Evolutionary conservation across 768 basidiomycete genomes (phyloP), one percentile per base, ranked within the genome.

Genomic region (Phallus indusiatus): DNA sequence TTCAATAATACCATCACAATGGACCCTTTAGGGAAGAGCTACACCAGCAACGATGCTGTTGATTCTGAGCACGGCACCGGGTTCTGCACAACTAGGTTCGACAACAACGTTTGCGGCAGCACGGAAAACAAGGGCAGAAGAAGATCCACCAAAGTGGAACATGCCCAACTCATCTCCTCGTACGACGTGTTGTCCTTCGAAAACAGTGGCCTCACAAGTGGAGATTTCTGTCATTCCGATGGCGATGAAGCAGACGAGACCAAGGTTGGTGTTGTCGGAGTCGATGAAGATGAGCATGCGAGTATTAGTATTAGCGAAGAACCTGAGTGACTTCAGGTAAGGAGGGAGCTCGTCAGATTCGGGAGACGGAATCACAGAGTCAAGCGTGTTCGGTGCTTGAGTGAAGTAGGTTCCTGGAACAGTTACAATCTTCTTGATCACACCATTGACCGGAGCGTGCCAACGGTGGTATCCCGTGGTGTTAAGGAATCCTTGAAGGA

Each of bases 71-170:
- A 61, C 51, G n/a, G 37, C 34, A 1, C 58, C 61, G 28, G 53
- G 21, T 7, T 9, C 17, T 20, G 7, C 5, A 5, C 46, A 20
- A 1, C 47, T 55, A 1, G 46, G n/a, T 6, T 10, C 16, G 49
- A 65, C 64, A 34, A 34, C 21, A 22, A 69, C 35, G 36, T 64
- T 65, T 6, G 65, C 54, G 54, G 72, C 62, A 18, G 69, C 68
- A 35, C 73, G 59, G 71, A 83, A 84, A n/a, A 81, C 59, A 51
- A 78, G 61, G 59, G 74, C 69, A 59, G 80, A 74, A 1, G 79
- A 75, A 35, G 79, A 83, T 6, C 82, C 83, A 9, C 81, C 83
- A 70, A 81, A 84, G 66, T 83, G 83, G 76, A 85, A 81, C 75
- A 73, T 76, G 60, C 84, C 85, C 0, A 82, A 60, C 65, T 84